Percentiles rank a stretch among this genome's conserved stretches.
These are phyloP conservation scores for Ottelia alismoides DNA, from an alignment of 106 monocot genomes.

Conservation along the genomic window DNA sequence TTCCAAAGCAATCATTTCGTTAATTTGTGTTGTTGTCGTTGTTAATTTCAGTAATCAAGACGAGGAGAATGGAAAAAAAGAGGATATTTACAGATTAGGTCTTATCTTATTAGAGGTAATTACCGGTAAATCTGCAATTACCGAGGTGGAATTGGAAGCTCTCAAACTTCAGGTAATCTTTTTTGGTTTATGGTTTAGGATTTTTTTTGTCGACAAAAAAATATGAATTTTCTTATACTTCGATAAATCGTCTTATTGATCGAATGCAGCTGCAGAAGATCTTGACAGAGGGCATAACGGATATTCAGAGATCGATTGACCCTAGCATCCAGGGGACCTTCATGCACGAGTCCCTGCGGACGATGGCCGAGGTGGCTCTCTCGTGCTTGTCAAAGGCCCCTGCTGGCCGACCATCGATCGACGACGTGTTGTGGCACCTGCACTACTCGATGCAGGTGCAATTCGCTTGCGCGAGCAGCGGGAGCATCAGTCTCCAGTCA, in stretches of 20 bases:
- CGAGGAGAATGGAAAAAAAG: constrained; percentile 34
- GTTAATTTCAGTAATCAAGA: too few relatives aligned
- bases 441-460: constrained; percentile 10
- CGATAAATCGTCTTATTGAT: background rate
- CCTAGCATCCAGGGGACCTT: constrained; percentile 6
- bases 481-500: background rate
- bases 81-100: constrained; percentile 44
- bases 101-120: constrained; percentile 45
- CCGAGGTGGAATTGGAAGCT: constrained; percentile 14
- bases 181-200: background rate
- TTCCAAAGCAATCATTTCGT: background rate
- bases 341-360: constrained; percentile 5
- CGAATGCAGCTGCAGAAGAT: constrained; percentile 3
- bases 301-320: background rate
- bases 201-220: background rate
- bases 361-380: constrained; percentile 9
- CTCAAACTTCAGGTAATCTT: constrained; percentile 22
- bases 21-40: too few relatives aligned
- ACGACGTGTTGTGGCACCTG: constrained; percentile 13
- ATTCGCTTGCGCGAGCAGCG: constrained; percentile 9
- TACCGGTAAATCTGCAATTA: constrained; percentile 22
- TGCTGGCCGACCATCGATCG: constrained; percentile 7
- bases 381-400: constrained; percentile 1
- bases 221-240: background rate
- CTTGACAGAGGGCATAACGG: constrained; percentile 1